Evolutionary conservation across 2,329 filamentous ascomycete genomes (phyloP).

Genomic region (Fonsecaea monophora): DNA sequence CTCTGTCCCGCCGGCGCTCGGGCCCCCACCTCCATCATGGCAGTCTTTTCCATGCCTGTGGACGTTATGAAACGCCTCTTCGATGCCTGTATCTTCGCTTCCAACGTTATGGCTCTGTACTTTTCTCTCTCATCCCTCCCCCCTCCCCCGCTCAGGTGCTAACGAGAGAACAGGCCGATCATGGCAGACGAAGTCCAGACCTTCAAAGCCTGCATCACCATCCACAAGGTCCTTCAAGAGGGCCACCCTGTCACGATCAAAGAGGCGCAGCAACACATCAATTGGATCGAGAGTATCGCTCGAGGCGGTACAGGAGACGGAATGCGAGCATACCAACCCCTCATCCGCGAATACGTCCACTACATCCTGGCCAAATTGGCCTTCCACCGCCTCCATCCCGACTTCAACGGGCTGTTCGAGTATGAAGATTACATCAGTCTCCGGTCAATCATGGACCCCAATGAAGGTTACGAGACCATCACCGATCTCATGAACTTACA

Average conservation of each 20-base stretch:
- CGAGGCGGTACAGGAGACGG: constrained; percentile 83
- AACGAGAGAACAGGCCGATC: constrained; percentile 65
- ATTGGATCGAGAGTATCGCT: constrained; percentile 91
- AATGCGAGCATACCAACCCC: constrained; percentile 81
- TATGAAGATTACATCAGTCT: constrained; percentile 99
- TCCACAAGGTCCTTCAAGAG: constrained; percentile 97
- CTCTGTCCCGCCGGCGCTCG: too few relatives aligned
- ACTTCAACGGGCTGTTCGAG: constrained; percentile 97
- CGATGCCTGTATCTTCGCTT: too few relatives aligned
- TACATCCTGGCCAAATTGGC: constrained; percentile 91
- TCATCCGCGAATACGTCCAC: constrained; percentile 96
- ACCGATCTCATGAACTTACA: constrained; percentile 95
- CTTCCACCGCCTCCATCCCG: constrained; percentile 96
- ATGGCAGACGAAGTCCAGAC: constrained; percentile 98
- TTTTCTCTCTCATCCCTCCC: neutral
- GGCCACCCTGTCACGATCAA: constrained; percentile 86
- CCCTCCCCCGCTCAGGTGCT: neutral
- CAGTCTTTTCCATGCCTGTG: too few relatives aligned
- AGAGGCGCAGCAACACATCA: constrained; percentile 85
- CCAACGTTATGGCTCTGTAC: too few relatives aligned
- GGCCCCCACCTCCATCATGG: too few relatives aligned
- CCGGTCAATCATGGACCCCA: constrained; percentile 97
- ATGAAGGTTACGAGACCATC: constrained; percentile 96
- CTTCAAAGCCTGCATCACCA: constrained; percentile 96
- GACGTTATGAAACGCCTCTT: too few relatives aligned